Base-by-base conservation (phyloP, 2,329 filamentous ascomycete species). In the Apiospora aurea region DNA sequence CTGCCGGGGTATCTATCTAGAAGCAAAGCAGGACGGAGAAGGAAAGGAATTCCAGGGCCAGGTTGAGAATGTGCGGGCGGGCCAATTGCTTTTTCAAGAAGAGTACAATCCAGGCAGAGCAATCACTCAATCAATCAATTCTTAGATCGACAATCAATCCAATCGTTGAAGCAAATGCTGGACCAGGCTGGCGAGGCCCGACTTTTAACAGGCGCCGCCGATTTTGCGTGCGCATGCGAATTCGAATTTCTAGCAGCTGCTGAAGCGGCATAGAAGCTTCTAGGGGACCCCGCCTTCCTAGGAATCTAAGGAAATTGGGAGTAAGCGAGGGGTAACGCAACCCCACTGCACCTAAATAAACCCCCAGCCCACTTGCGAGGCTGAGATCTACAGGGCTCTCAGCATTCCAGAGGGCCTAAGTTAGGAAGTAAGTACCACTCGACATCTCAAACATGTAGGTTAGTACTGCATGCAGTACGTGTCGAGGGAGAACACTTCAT, bases 191-290 rank as follows among this genome's bases (percentile, higher is more conserved):
- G 26, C 26, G 26, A 53, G 5, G n/a, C 53, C 53, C 18, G 34
- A 41, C 21, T 24, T 64, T 61, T 61, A 61, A 61, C 38, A 34
- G 53, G 14, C 34, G 16, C 26, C 26, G 26, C 53, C 24, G 26
- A 61, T 61, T 61, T 34, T 61, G 53, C 53, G 53, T 61, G 53
- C 18, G 18, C 29, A 41, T 64, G 41, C 21, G 21, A 26, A 13
- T 51, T 51, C 26, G 26, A 61, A 38, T 61, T 61, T 38, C 29
- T 8, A 11, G 10, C 21, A 29, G 44, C 34, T 64, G 57, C 34
- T 64, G 57, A 64, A 61, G 51, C 53, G 34, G 67, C 71, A 53
- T 72, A 69, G 71, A 72, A 72, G 61, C 71, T 72, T 72, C 71
- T 72, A 72, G 71, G 71, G 57, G 57, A 57, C 69, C 51, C 51